Base-by-base conservation (phyloP, 768 basidiomycete species). In the Sporobolomyces roseus region DNA sequence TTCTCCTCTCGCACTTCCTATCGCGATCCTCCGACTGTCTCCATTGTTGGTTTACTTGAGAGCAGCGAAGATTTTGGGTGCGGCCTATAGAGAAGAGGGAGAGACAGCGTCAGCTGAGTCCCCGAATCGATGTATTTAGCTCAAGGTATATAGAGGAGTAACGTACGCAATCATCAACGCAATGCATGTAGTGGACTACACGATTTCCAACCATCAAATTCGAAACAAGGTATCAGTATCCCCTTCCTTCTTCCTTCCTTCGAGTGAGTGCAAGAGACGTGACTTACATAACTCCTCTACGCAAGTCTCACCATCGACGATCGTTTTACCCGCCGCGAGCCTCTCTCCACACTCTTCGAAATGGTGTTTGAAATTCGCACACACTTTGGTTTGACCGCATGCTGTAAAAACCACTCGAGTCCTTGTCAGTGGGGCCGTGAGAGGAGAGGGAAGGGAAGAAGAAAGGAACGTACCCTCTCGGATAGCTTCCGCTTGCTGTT, bases 111-210 rank as follows among this genome's bases (percentile, higher is more conserved):
- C 35, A 35, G 33, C n/a, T n/a, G n/a, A n/a, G n/a, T n/a, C n/a
- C n/a, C n/a, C n/a, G n/a, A n/a, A n/a, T 27, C 21, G 17, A 9
- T 9, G 38, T 41, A 17, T 41, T 9, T 41, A 41, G 17, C 17
- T 41, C 38, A 17, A 17, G 38, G 17, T 41, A 17, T 23, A 41
- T 16, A n/a, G 14, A 23, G 23, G 7, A 23, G 33, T 46, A 14
- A 68, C 74, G 30, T 58, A 75, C 75, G 71, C 75, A 75, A 14
- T 65, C 73, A 56, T 75, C 74, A 25, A 75, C 75, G 63, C 75
- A 75, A 69, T 75, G 75, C 75, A 75, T 75, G 55, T 69, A 63
- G 69, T 75, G 75, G 71, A 75, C 74, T 75, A 62, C 43, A 25
- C 12, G n/a, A 13, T 3, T 25, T 21, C 2, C 23, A 23, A 14